Conservation (phyloP, 768 basidiomycete genomes). For the Amanita pseudoporphyria region DNA sequence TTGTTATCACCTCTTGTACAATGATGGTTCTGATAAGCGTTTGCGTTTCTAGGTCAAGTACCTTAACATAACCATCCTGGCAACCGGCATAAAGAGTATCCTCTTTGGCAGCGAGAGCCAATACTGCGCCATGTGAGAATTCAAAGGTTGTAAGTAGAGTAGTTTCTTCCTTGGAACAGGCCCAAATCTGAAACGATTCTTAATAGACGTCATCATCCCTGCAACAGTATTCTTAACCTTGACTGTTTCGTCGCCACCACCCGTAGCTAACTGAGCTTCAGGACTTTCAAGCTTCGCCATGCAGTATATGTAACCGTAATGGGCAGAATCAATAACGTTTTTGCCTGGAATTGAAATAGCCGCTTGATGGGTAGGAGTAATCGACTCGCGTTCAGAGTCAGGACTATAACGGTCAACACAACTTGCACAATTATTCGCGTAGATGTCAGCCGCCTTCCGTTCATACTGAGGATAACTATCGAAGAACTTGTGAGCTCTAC, state of each 20-base stretch:
- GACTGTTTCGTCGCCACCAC: conserved; percentile 85
- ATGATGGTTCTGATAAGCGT: conserved; percentile 82
- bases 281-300: conserved; percentile 35
- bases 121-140: conserved; percentile 69
- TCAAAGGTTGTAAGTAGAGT: conserved; percentile 54
- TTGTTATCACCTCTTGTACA: conserved; percentile 56
- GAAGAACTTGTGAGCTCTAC: conserved; percentile 81
- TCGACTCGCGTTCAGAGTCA: conserved; percentile 22
- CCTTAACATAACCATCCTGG: conserved; percentile 88
- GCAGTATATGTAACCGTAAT: conserved; percentile 92
- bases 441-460: conserved; percentile 56
- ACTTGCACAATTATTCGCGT: conserved; percentile 43
- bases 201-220: not conserved
- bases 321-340: conserved; percentile 81
- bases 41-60: conserved; percentile 85
- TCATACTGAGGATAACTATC: conserved; percentile 77
- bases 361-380: conserved; percentile 22
- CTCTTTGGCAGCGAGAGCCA: conserved; percentile 65
- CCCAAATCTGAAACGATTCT: conserved; percentile 47
- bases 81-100: conserved; percentile 89
- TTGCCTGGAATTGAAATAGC: conserved; percentile 48
- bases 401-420: conserved; percentile 21
- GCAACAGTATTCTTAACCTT: conserved; percentile 41
- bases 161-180: conserved; percentile 36
- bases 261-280: conserved; percentile 55